Conservation (phyloP, 148 eudicot genomes). For the Pharnaceum exiguum region DNA sequence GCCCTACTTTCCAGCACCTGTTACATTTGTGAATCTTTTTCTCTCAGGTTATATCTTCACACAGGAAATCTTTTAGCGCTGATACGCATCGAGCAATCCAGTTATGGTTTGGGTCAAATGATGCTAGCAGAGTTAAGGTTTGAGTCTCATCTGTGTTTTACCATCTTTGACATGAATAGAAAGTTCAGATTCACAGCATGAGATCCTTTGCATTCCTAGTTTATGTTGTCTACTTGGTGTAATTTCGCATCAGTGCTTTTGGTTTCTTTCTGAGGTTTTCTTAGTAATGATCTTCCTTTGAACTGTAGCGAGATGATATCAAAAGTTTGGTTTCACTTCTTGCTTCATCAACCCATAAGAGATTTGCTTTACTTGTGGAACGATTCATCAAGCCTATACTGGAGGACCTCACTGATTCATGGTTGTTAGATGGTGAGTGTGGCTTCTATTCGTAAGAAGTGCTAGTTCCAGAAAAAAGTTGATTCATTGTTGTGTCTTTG, state of each 20-base stretch:
- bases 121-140: conserved; percentile 40
- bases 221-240: too few relatives aligned
- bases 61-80: conserved; percentile 65
- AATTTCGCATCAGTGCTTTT: not conserved
- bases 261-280: not conserved
- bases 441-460: not conserved
- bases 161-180: too few relatives aligned
- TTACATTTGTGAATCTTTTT: conserved; percentile 3
- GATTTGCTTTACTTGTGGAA: conserved; percentile 42
- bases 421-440: conserved; percentile 38
- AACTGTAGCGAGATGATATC: conserved; percentile 35
- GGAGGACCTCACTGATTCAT: conserved; percentile 33
- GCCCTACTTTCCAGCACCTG: not conserved
- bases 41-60: conserved; percentile 71
- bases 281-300: not conserved
- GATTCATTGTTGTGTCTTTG: conserved; percentile 1
- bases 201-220: too few relatives aligned
- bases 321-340: conserved; percentile 47
- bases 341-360: conserved; percentile 55
- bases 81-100: conserved; percentile 43
- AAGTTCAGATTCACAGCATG: not conserved
- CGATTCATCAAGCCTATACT: conserved; percentile 64
- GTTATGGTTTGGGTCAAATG: conserved; percentile 30
- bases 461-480: not conserved
- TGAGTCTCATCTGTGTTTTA: too few relatives aligned